These are phyloP conservation scores for Artemisia annua DNA, from an alignment of 129 eudicot genomes.

Conservation along the genomic window DNA sequence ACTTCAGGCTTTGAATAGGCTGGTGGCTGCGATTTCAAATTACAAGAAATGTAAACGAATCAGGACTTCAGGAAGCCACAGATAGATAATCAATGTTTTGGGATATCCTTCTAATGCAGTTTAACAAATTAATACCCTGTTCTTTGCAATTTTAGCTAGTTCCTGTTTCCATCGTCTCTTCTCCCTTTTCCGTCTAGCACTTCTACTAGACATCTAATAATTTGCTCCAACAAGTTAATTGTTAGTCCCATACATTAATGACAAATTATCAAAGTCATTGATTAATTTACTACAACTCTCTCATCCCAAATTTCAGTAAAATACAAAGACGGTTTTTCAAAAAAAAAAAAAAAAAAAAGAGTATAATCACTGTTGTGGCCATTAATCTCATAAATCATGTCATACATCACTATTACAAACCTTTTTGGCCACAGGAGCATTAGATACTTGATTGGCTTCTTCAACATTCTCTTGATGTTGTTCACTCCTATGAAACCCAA, in stretches of 20 bases:
- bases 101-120: constrained; percentile 8
- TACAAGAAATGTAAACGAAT: constrained; percentile 2
- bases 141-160: constrained; percentile 54
- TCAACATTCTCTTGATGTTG: constrained; percentile 49
- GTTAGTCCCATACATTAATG: constrained; percentile 1
- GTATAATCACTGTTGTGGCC: background rate
- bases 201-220: constrained; percentile 65
- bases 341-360: background rate
- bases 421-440: constrained; percentile 55
- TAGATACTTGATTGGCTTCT: constrained; percentile 33
- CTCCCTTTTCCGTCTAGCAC: constrained; percentile 63
- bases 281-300: background rate
- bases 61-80: background rate
- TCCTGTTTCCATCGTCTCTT: constrained; percentile 64
- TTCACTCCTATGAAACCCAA: constrained; percentile 36
- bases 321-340: constrained; percentile 2
- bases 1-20: constrained; percentile 33
- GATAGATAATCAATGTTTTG: background rate
- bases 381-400: constrained; percentile 17
- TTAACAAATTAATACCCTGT: constrained; percentile 33
- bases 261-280: background rate
- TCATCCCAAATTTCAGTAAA: background rate
- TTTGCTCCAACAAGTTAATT: constrained; percentile 10
- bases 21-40: constrained; percentile 36
- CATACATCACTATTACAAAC: constrained; percentile 35